Evolutionary conservation across 176 grass and related monocot genomes (phyloP).

Genomic region (Elymus sibiricus): DNA sequence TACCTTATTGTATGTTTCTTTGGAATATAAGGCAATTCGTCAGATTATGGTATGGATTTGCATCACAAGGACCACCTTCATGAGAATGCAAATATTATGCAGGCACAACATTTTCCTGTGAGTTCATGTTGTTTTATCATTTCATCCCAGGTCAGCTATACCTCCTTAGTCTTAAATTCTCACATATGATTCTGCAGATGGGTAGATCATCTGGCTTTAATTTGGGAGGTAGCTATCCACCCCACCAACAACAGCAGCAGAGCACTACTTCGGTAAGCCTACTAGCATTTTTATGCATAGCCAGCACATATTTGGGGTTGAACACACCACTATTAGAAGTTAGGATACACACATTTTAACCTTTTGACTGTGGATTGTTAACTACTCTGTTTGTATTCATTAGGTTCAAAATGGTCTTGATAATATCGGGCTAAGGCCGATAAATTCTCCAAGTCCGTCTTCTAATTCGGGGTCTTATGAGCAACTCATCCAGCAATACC

Average conservation of each 20-base stretch:
- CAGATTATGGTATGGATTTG: constrained; percentile 79
- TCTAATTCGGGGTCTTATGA: constrained; percentile 60
- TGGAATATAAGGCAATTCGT: constrained; percentile 56
- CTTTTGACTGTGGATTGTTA: constrained; percentile 22
- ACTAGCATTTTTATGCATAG: constrained; percentile 34
- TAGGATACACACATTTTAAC: constrained; percentile 14
- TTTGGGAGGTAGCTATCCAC: constrained; percentile 65
- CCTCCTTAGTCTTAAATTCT: constrained; percentile 12
- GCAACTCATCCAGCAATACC: constrained; percentile 86
- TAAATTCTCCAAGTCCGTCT: constrained; percentile 53
- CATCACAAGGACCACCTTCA: constrained; percentile 95
- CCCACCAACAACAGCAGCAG: constrained; percentile 74
- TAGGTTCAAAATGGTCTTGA: constrained; percentile 76
- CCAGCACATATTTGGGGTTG: constrained; percentile 44
- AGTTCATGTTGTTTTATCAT: constrained; percentile 37
- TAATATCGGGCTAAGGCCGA: constrained; percentile 60
- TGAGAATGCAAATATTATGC: constrained; percentile 81
- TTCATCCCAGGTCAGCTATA: not conserved
- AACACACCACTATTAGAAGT: constrained; percentile 42
- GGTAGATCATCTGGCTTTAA: constrained; percentile 80
- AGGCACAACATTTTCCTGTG: constrained; percentile 70
- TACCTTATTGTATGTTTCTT: constrained; percentile 33
- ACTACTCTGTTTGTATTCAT: constrained; percentile 34
- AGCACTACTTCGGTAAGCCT: constrained; percentile 57
- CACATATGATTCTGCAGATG: constrained; percentile 51